Evolutionary conservation across 2,329 filamentous ascomycete genomes (phyloP), one percentile per base, ranked within the genome.

Genomic region (Calonectria crousiana): DNA sequence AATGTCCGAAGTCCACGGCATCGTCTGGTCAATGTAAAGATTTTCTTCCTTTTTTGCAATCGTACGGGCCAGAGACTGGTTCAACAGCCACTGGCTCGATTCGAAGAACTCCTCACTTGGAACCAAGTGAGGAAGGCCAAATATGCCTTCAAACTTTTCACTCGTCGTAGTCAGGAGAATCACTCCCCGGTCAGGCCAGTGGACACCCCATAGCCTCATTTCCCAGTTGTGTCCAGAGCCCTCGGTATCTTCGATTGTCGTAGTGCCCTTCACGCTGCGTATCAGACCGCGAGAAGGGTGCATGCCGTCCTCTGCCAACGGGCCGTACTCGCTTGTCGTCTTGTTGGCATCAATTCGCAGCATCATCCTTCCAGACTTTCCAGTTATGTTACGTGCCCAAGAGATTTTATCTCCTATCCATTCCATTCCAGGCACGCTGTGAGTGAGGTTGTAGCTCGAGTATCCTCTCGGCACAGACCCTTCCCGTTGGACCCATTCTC

Each of bases 61-160:
- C 0, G 92, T 90, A 67, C 91, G 88, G 26, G 91, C 89, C 18
- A 98, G 87, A 0, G 94, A 96, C 76, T 90, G 88, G 79, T 96
- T 94, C 44, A 98, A 87, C 20, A 98, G 86, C 66, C 87, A 86
- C 81, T 93, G 83, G 85, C 92, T 88, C 74, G 90, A 88, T 81
- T 86, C 83, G 82, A 91, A 92, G 81, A 89, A 92, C 64, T 90
- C 87, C 4, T 86, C 82, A 26, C 87, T 84, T 0, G 95, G 90
- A 0, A 94, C 89, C 67, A 99, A 89, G 84, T 98, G 95, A 32
- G 97, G 96, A 60, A 98, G 87, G 3, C 93, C 94, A 83, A 98
- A 98, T 71, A 98, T 93, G 53, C 97, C 96, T n/a, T 93, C 92
- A 81, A 97, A 97, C 86, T 98, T 98, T 82, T 98, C 94, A 84